These are phyloP conservation scores for Claviceps monticola DNA, from an alignment of 2,329 filamentous ascomycete species.

Conservation along the genomic window DNA sequence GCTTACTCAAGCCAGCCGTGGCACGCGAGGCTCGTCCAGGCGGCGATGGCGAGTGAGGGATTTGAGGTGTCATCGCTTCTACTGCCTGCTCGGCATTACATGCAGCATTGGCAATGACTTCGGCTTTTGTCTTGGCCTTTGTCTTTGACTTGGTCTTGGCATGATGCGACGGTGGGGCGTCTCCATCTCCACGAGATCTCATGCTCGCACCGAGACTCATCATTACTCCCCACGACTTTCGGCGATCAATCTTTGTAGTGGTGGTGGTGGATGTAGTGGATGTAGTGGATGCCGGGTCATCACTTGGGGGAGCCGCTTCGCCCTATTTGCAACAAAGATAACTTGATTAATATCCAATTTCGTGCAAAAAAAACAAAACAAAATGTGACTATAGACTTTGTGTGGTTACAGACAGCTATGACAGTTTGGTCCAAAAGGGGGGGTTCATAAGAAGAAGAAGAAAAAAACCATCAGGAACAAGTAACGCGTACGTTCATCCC, in stretches of 20 bases:
- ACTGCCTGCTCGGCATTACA: background rate
- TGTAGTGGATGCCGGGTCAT: conserved; percentile 20
- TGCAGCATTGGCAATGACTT: background rate
- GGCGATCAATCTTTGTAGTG: conserved; percentile 22
- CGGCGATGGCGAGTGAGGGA: background rate
- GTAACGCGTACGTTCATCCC: conserved; percentile 17
- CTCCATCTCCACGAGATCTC: conserved; percentile 16
- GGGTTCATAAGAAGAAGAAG: background rate
- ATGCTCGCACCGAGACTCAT: conserved; percentile 14
- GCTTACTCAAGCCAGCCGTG: conserved; percentile 6
- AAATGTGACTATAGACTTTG: conserved; percentile 13
- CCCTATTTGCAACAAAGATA: conserved; percentile 5
- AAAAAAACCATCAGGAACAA: background rate
- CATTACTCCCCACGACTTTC: conserved; percentile 32
- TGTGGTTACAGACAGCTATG: conserved; percentile 9
- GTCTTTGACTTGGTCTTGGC: background rate
- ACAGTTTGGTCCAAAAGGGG: background rate
- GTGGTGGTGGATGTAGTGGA: no score
- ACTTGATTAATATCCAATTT: conserved; percentile 19
- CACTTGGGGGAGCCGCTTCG: conserved; percentile 21
- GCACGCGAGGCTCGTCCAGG: conserved; percentile 2
- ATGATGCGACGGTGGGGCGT: conserved; percentile 7
- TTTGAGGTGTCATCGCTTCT: conserved; percentile 2
- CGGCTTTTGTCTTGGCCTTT: background rate
- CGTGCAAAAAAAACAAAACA: conserved; percentile 1